phyloP scores from a whole-genome alignment of 2,329 filamentous ascomycete species.

The Fusarium chlamydosporum region DNA sequence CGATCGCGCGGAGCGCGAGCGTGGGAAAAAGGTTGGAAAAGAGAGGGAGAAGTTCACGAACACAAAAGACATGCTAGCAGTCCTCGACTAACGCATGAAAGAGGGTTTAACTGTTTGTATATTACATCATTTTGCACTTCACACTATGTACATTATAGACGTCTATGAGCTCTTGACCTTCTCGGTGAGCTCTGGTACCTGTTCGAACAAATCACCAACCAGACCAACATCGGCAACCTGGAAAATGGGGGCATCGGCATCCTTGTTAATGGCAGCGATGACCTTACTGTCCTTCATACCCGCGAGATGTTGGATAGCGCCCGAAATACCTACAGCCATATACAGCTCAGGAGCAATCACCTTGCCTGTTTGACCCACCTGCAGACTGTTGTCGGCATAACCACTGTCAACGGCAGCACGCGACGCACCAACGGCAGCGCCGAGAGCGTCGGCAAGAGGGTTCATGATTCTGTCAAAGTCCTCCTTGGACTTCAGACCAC shows the following conservation, averaged over 20 bases:
- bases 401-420: slow-evolving; percentile 96
- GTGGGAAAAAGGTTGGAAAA: slow-evolving; percentile 78
- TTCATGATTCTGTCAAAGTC: slow-evolving; percentile 95
- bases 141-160: slow-evolving; percentile 44
- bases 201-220: slow-evolving; percentile 95
- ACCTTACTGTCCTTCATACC: slow-evolving; percentile 99
- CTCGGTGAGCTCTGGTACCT: slow-evolving; percentile 94
- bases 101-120: slow-evolving; percentile 49
- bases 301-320: slow-evolving; percentile 96
- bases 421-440: slow-evolving; percentile 95
- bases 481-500: slow-evolving; percentile 97
- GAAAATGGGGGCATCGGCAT: slow-evolving; percentile 96
- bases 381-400: slow-evolving; percentile 97
- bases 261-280: slow-evolving; percentile 99
- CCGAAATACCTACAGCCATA: slow-evolving; percentile 94
- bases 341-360: slow-evolving; percentile 97
- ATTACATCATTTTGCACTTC: slow-evolving; percentile 45
- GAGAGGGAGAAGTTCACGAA: slow-evolving; percentile 78
- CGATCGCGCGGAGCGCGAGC: slow-evolving; percentile 79
- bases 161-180: slow-evolving; percentile 78
- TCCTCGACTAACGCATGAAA: slow-evolving; percentile 57
- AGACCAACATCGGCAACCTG: slow-evolving; percentile 96
- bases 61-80: slow-evolving; percentile 70
- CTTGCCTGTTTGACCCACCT: slow-evolving; percentile 98
- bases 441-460: slow-evolving; percentile 90